These are phyloP conservation scores for Selaginella moellendorffii DNA, from an alignment of 75 land plant species.

Conservation along the genomic window DNA sequence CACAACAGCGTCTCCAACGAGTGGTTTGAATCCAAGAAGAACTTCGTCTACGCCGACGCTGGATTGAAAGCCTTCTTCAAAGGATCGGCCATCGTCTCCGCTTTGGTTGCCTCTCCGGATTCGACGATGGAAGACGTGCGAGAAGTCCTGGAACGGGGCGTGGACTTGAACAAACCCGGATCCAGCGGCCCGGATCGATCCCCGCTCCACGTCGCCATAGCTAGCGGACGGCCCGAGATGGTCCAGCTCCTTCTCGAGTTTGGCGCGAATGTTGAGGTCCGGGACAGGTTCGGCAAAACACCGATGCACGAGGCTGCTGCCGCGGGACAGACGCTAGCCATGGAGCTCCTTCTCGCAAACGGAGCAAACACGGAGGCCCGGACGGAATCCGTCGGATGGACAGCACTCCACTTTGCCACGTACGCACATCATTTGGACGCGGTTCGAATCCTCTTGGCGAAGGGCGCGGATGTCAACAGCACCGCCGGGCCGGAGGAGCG, in stretches of 20 bases:
- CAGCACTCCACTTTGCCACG: conserved; percentile 55
- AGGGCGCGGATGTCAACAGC: background rate
- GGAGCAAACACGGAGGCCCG: conserved; percentile 30
- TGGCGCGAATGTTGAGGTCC: conserved; percentile 43
- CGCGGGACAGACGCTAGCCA: conserved; percentile 37
- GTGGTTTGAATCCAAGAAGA: conserved; percentile 21
- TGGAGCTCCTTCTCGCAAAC: conserved; percentile 30
- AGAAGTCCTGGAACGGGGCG: background rate
- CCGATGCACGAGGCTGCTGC: conserved; percentile 50
- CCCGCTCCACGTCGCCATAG: background rate
- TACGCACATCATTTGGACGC: conserved; percentile 40
- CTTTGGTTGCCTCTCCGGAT: conserved; percentile 17
- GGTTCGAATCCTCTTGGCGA: conserved; percentile 1
- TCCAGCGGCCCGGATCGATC: background rate
- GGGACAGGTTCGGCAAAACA: conserved; percentile 34
- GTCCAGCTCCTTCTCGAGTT: conserved; percentile 23
- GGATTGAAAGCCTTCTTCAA: conserved; percentile 34
- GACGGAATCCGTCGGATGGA: conserved; percentile 35
- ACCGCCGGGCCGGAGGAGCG: conserved; percentile 7
- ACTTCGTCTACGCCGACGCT: conserved; percentile 16
- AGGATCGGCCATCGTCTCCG: conserved; percentile 28
- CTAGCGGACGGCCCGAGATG: background rate
- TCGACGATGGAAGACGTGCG: background rate
- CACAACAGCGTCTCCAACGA: conserved; percentile 12
- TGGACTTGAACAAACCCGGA: background rate